Base-by-base conservation (phyloP, 345 rosid species). In the Salix dunnii region DNA sequence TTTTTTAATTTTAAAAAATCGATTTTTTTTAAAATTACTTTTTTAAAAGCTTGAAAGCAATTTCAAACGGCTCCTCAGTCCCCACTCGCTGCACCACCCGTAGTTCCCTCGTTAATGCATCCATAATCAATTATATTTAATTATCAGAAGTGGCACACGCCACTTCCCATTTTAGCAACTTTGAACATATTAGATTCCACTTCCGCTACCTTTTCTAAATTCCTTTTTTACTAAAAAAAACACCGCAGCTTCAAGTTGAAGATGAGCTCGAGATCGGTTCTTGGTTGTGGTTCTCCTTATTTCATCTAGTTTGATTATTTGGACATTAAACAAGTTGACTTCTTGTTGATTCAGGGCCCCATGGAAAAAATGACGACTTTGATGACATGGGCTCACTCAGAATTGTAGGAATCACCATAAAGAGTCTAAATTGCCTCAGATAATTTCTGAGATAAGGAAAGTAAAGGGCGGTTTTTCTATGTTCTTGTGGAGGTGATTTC, bases 151-250 rank as follows among this genome's bases (percentile, higher is more conserved):
- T 46, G 70, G 76, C 20, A 40, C 25, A 40, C 75, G 51, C 46
- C 28, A 7, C 64, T 28, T 35, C 33, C 76, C 46, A 42, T 42
- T 64, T 63, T 18, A 62, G 48, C 69, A 67, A 55, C 31, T 40
- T 74, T 23, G 75, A 23, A 27, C 60, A 28, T 18, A 30, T 74
- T 70, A 28, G 60, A 74, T 74, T 63, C 76, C 76, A 63, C 61
- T 63, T 28, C 1, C 5, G 30, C 31, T 42, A 18, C 12, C 28
- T 73, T 8, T 25, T 17, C 28, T 42, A 42, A 10, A 10, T 0
- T 21, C 21, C 0, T 31, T 20, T 67, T 67, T 55, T 33, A 33
- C 13, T 4, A 10, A 20, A 8, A 17, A 1, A 31, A 21, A 53
- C 1, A 21, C 58, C 0, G 20, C 36, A 55, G 31, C 6, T 16